Evolutionary conservation across 2,329 filamentous ascomycete genomes (phyloP).

Genomic region (Amauroascus verrucosus): DNA sequence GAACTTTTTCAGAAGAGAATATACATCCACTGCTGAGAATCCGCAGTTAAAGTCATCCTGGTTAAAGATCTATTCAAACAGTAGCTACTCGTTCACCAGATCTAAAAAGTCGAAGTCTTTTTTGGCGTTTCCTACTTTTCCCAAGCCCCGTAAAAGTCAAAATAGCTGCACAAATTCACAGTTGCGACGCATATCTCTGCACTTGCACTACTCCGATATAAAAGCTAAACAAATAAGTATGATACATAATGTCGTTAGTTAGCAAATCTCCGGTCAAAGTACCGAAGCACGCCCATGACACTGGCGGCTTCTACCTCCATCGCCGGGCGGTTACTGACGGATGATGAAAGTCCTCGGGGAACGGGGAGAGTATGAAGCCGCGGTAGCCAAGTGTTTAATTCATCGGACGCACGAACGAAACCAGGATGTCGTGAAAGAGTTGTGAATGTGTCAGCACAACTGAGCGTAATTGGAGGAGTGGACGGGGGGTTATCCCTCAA

Average conservation of each 20-base stretch:
- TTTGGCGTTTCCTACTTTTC: background rate
- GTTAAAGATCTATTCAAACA: too few species aligned
- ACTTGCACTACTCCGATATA: too few species aligned
- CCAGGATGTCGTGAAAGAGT: constrained; percentile 66
- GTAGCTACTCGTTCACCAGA: background rate
- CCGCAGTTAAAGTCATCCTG: too few species aligned
- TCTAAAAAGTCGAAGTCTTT: background rate
- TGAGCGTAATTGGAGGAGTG: constrained; percentile 47
- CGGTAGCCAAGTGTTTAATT: constrained; percentile 65
- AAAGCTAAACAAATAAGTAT: background rate
- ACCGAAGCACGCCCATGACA: constrained; percentile 75
- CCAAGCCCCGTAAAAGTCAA: background rate
- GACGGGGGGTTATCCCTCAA: constrained; percentile 22
- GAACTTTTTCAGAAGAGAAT: too few species aligned
- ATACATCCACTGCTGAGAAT: too few species aligned
- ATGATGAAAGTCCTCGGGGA: constrained; percentile 27
- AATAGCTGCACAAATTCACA: too few species aligned
- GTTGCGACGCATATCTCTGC: too few species aligned
- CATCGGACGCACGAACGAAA: constrained; percentile 62
- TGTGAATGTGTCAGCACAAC: constrained; percentile 68
- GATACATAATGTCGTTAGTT: constrained; percentile 18
- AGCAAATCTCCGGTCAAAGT: constrained; percentile 64
- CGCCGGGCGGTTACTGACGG: constrained; percentile 38
- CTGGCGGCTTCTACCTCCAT: constrained; percentile 74
- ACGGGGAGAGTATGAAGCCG: constrained; percentile 52